Percentiles rank a stretch among this genome's conserved stretches.
Conservation (phyloP, 257 asterid genomes). For the Orobanche coerulescens region DNA sequence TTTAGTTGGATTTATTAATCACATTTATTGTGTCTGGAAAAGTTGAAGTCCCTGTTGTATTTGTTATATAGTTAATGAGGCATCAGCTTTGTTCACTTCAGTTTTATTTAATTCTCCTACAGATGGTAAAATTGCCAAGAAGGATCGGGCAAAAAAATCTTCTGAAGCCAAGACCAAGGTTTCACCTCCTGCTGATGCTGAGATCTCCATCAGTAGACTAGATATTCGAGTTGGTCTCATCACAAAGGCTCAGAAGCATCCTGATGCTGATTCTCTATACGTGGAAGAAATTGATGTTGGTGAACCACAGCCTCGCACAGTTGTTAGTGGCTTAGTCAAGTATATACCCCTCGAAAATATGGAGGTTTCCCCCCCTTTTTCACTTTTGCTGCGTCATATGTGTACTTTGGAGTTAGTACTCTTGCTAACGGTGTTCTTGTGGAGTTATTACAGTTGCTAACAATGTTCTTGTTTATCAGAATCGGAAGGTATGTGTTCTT, state of each 20-base stretch:
- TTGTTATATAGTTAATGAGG: background rate
- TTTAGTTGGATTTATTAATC: background rate
- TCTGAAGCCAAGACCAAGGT: slow-evolving; percentile 51
- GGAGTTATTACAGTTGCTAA: slow-evolving; percentile 1
- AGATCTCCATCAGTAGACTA: slow-evolving; percentile 59
- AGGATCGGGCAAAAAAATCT: slow-evolving; percentile 55
- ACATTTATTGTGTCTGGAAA: slow-evolving; percentile 4
- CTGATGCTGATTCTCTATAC: slow-evolving; percentile 88
- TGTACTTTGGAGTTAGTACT: background rate
- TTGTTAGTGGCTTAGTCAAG: slow-evolving; percentile 96
- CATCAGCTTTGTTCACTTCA: slow-evolving; percentile 17
- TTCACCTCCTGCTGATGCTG: slow-evolving; percentile 48
- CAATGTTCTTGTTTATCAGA: slow-evolving; percentile 35
- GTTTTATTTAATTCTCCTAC: slow-evolving; percentile 14
- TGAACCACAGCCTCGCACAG: slow-evolving; percentile 81
- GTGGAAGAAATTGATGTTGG: slow-evolving; percentile 98
- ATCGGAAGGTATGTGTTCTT: slow-evolving; percentile 92
- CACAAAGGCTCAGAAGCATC: slow-evolving; percentile 73
- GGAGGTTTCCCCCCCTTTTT: slow-evolving; percentile 57
- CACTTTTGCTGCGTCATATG: slow-evolving; percentile 4
- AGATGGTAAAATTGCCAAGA: slow-evolving; percentile 53
- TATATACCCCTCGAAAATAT: slow-evolving; percentile 82
- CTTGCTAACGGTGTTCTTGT: too few relatives aligned
- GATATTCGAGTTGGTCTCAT: slow-evolving; percentile 94
- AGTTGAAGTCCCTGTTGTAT: background rate